These are phyloP conservation scores for Candida chauliodis DNA, from an alignment of 805 yeast species.

Conservation along the genomic window DNA sequence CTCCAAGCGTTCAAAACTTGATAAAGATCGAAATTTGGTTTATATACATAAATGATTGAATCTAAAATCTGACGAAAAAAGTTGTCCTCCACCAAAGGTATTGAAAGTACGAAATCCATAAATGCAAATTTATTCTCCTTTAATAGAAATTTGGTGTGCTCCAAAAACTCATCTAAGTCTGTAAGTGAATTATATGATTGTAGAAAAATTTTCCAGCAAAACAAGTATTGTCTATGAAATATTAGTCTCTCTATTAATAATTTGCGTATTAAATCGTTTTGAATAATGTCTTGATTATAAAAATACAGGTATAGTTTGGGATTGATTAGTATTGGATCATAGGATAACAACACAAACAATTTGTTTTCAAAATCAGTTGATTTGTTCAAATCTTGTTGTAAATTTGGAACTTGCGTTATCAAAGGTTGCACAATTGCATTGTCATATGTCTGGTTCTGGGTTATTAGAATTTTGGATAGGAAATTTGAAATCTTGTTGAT, in stretches of 20 bases:
- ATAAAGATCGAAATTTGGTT: slow-evolving; percentile 1
- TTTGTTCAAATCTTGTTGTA: slow-evolving; percentile 17
- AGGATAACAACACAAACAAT: slow-evolving; percentile 25
- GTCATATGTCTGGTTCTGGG: background rate
- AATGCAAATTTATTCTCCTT: slow-evolving; percentile 23
- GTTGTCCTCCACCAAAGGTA: slow-evolving; percentile 13
- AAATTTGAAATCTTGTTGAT: background rate
- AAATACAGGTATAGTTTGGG: slow-evolving; percentile 22
- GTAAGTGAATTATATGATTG: slow-evolving; percentile 25
- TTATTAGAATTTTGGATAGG: slow-evolving; percentile 1
- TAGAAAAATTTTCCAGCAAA: slow-evolving; percentile 28
- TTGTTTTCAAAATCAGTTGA: slow-evolving; percentile 28
- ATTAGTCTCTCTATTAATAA: slow-evolving; percentile 25
- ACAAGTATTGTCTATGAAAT: slow-evolving; percentile 28
- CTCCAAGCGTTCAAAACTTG: background rate
- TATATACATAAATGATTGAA: slow-evolving; percentile 8
- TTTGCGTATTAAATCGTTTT: slow-evolving; percentile 18
- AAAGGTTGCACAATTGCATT: background rate
- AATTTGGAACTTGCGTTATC: slow-evolving; percentile 11
- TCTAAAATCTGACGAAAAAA: slow-evolving; percentile 18
- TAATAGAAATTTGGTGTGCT: slow-evolving; percentile 19
- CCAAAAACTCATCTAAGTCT: slow-evolving; percentile 37
- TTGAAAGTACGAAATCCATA: slow-evolving; percentile 22
- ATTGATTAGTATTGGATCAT: slow-evolving; percentile 29
- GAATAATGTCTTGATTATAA: slow-evolving; percentile 3